Base-by-base conservation (phyloP, 148 eudicot species). In the Camellia japonica region DNA sequence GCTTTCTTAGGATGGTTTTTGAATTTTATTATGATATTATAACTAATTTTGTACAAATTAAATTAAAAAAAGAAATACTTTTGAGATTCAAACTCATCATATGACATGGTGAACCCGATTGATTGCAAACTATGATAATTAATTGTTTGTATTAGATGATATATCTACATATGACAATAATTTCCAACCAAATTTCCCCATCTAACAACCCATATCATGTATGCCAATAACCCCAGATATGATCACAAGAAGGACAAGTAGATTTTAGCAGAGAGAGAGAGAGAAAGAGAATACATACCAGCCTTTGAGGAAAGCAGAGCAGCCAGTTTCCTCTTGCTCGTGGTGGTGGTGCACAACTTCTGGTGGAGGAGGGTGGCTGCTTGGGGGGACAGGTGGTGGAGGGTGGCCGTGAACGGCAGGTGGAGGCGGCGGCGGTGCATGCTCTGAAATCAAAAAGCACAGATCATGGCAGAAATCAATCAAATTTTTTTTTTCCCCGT, bases 221-320 rank as follows among this genome's bases (percentile, higher is more conserved):
- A 30, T 30, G 38, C 38, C 38, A 30, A 30, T 30, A 30, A 30
- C 38, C 38, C 38, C 38, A 30, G 38, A 30, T 30, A 30, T 1
- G 38, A 30, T 30, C 38, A 30, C 38, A 30, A 1, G 38, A 30
- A 30, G 38, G 38, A 30, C 38, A 69, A 6, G n/a, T 43, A 18
- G 43, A 44, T 6, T 69, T 42, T 44, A 44, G 54, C 73, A 69
- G 16, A 67, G 47, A 67, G 56, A 51, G 60, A 51, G 43, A 13
- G 56, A 70, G 10, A 70, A 58, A 70, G 56, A 47, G 74, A 46
- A 6, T 11, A 68, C 59, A 72, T 49, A 72, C 75, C 75, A 72
- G 60, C 43, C 60, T 52, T 16, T 23, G 8, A 72, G 60, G 60
- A 72, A 72, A 72, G 61, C 75, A 72, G 75, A 72, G 30, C 75